These are phyloP conservation scores for Leccinum barrowsii DNA, from an alignment of 768 basidiomycete species.

Conservation along the genomic window DNA sequence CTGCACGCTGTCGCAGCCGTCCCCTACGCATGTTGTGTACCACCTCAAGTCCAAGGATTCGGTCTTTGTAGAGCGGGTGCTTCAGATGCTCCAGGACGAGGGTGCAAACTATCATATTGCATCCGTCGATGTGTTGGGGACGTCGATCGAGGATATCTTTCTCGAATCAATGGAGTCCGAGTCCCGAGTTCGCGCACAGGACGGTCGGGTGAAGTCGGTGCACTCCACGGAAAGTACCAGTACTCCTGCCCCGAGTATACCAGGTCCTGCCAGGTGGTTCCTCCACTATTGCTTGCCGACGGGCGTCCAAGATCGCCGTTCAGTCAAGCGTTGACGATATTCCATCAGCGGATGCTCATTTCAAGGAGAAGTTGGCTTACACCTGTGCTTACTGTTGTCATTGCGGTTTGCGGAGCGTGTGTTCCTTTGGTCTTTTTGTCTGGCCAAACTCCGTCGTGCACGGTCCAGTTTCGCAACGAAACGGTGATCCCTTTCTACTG, in stretches of 20 bases:
- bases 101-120: conserved; percentile 35
- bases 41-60: conserved; percentile 63
- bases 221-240: conserved; percentile 2
- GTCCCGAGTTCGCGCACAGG: conserved; percentile 6
- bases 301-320: conserved; percentile 56
- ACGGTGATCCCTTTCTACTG: conserved; percentile 50
- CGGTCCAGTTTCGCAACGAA: conserved; percentile 34
- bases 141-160: conserved; percentile 82
- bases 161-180: conserved; percentile 59
- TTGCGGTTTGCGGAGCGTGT: conserved; percentile 60
- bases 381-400: conserved; percentile 47
- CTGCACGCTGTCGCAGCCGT: conserved; percentile 39
- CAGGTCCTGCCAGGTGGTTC: conserved; percentile 1
- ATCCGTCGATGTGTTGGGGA: conserved; percentile 66
- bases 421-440: conserved; percentile 66
- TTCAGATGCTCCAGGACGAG: conserved; percentile 51
- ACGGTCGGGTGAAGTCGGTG: conserved; percentile 28
- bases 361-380: conserved; percentile 67
- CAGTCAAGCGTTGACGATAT: conserved; percentile 67
- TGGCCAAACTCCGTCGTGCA: conserved; percentile 50
- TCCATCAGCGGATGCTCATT: conserved; percentile 66
- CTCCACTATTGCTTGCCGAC: conserved; percentile 33
- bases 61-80: conserved; percentile 48
- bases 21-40: conserved; percentile 46
- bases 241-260: neutral